Conservation (phyloP, 1,284 basidiomycete species). For the Ustilago loliicola region DNA sequence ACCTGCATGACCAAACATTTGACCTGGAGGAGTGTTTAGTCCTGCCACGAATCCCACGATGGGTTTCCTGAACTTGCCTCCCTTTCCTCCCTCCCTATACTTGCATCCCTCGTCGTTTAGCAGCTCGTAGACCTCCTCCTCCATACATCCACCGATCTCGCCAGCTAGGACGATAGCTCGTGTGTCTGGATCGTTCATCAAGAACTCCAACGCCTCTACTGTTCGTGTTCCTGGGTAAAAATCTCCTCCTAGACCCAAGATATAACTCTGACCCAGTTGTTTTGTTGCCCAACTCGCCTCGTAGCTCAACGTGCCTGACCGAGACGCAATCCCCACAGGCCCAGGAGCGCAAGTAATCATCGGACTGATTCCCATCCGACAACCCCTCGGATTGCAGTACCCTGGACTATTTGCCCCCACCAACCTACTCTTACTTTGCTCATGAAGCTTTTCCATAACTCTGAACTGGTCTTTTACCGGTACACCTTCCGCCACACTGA, state of each 20-base stretch:
- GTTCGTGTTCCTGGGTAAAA: constrained; percentile 67
- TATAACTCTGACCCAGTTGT: constrained; percentile 49
- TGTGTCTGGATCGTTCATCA: constrained; percentile 45
- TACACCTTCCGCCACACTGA: constrained; percentile 59
- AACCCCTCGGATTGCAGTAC: constrained; percentile 57
- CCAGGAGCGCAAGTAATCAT: constrained; percentile 47
- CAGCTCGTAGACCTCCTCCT: constrained; percentile 55
- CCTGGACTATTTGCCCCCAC: constrained; percentile 61
- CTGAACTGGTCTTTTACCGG: constrained; percentile 58
- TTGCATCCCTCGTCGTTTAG: constrained; percentile 33
- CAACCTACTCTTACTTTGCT: constrained; percentile 48
- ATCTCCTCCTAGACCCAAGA: constrained; percentile 61
- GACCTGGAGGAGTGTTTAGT: constrained; percentile 52
- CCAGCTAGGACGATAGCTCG: constrained; percentile 55
- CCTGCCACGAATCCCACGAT: constrained; percentile 62
- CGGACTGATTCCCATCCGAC: constrained; percentile 54
- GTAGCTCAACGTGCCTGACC: constrained; percentile 65
- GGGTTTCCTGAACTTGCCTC: constrained; percentile 42
- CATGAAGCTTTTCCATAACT: constrained; percentile 57
- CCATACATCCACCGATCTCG: constrained; percentile 63
- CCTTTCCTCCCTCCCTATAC: constrained; percentile 22
- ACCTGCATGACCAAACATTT: constrained; percentile 60
- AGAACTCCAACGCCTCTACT: constrained; percentile 57
- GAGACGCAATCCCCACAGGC: constrained; percentile 52
- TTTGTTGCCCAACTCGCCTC: constrained; percentile 56